Conservation (phyloP, 139 green algal species). For the Diplosphaera chodatii region DNA sequence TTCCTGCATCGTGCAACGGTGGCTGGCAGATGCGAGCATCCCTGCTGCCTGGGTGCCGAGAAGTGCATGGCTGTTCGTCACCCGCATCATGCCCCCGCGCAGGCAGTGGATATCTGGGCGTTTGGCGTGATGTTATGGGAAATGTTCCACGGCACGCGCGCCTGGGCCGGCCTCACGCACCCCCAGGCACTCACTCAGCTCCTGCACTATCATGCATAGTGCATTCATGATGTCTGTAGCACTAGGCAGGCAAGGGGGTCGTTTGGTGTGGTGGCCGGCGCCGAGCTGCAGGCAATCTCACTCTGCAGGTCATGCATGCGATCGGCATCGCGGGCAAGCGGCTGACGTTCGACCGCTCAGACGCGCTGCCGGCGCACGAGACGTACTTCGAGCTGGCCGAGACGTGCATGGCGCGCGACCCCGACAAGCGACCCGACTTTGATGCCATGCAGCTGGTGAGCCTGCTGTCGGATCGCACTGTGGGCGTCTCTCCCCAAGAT, state of each 20-base stretch:
- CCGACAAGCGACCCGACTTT: neutral
- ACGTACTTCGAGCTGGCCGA: neutral
- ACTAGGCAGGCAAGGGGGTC: too few species aligned
- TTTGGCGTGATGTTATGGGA: conserved; percentile 46
- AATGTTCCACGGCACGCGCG: conserved; percentile 41
- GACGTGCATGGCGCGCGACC: neutral
- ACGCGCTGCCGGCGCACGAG: neutral
- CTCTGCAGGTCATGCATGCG: neutral
- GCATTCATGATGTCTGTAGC: too few species aligned
- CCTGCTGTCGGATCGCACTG: too few species aligned
- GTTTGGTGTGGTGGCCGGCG: too few species aligned
- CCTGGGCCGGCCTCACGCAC: conserved; percentile 40
- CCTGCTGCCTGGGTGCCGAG: too few species aligned
- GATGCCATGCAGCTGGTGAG: neutral
- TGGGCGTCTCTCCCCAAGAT: too few species aligned
- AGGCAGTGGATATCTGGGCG: conserved; percentile 21
- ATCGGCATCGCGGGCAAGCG: neutral
- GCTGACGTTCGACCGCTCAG: neutral
- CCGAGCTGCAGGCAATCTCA: too few species aligned
- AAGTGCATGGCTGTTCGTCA: too few species aligned
- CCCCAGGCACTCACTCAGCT: conserved; percentile 21
- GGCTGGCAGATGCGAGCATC: too few species aligned
- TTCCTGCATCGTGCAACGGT: too few species aligned
- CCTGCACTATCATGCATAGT: too few species aligned
- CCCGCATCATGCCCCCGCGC: neutral